phyloP scores from a whole-genome alignment of 192 early-diverging fungal species.

The Backusella circina region DNA sequence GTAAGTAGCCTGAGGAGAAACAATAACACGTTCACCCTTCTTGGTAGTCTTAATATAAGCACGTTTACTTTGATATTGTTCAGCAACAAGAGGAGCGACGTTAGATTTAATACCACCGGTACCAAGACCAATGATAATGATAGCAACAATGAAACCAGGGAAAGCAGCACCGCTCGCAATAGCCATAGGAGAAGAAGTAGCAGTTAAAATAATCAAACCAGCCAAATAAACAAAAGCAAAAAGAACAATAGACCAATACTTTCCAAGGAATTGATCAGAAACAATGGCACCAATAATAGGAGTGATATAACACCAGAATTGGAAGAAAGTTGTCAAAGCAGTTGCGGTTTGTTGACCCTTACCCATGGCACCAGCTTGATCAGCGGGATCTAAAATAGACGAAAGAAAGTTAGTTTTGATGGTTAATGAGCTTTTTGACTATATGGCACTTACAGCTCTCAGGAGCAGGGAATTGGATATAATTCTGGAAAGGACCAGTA shows the following conservation, averaged over 20 bases:
- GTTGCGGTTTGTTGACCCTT: constrained; percentile 50
- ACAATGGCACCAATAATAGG: constrained; percentile 62
- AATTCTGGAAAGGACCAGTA: constrained; percentile 55
- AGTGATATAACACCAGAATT: constrained; percentile 60
- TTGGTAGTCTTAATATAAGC: constrained; percentile 54
- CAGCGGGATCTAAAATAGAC: constrained; percentile 22
- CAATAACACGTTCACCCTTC: constrained; percentile 42
- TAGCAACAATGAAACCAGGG: constrained; percentile 64
- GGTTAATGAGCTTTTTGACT: neutral
- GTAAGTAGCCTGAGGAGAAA: constrained; percentile 61
- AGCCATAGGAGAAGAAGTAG: constrained; percentile 58
- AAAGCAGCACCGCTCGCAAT: constrained; percentile 53
- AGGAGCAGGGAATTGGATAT: constrained; percentile 47
- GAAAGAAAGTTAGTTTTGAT: neutral
- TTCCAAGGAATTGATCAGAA: constrained; percentile 72
- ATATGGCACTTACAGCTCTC: constrained; percentile 14
- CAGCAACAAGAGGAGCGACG: constrained; percentile 74
- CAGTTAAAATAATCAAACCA: constrained; percentile 59
- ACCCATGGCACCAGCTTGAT: constrained; percentile 49
- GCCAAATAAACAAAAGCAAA: constrained; percentile 64
- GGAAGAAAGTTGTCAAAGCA: constrained; percentile 53
- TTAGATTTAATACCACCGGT: constrained; percentile 81
- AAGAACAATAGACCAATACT: constrained; percentile 68
- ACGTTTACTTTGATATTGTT: constrained; percentile 58
- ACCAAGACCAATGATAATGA: constrained; percentile 72